Base-by-base conservation (phyloP, 805 yeast species). In the Candida maris region DNA sequence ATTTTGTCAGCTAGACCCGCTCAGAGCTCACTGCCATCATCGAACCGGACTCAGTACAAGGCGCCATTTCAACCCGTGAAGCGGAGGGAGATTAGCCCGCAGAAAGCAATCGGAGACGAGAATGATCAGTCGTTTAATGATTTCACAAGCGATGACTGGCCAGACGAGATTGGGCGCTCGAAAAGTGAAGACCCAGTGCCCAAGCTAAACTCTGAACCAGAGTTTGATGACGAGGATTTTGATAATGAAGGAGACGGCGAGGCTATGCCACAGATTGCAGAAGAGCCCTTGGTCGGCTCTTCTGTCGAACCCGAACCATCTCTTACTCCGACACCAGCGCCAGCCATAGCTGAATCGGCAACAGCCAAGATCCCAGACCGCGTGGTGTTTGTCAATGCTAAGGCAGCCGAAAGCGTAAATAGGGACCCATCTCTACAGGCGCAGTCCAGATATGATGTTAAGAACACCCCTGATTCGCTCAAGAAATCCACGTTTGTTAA, bases 341-440 rank as follows among this genome's bases (percentile, higher is more conserved):
- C 28, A 2, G 14, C 28, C 7, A n/a, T n/a, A n/a, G n/a, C n/a
- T n/a, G n/a, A n/a, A n/a, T n/a, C n/a, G n/a, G n/a, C n/a, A n/a
- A 8, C 14, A 7, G 15, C 14, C 8, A n/a, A 7, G 15, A 51
- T 57, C 22, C 63, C 63, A 1, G 44, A 47, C 17, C 49, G 39
- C 6, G 60, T 58, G 14, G 45, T 51, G 14, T 81, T 81, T 61
- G 81, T 79, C 26, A 73, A 79, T 35, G 86, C 88, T 2, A 75
- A 74, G 45, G 75, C 73, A 7, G 88, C 88, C 0, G 74, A 73
- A 23, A 62, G 70, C 7, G 57, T 81, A 6, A 80, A 73, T 43
- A 64, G 65, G 18, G 69, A 69, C 36, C 58, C 67, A 1, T 51
- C 63, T 3, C 52, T 67, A 9, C 51, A 67, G 4, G 57, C 59